Evolutionary conservation across 345 rosid genomes (phyloP).

Genomic region (Salix viminalis): DNA sequence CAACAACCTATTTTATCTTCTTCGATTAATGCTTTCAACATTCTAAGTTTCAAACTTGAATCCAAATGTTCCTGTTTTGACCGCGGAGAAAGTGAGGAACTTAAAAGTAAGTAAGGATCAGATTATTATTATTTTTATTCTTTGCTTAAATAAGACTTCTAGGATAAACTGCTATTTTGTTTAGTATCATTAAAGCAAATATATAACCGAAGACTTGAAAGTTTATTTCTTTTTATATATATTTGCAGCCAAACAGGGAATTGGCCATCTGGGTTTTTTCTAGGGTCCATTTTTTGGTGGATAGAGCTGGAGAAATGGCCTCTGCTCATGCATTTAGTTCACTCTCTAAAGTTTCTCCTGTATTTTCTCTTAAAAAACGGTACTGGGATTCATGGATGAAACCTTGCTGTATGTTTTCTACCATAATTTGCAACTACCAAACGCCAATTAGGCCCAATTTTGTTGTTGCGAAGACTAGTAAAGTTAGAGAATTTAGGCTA

Average conservation of each 20-base stretch:
- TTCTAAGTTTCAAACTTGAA: background rate
- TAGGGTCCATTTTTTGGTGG: background rate
- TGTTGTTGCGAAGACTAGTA: slow-evolving; percentile 12
- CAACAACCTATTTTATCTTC: too few relatives aligned
- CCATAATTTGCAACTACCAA: slow-evolving; percentile 32
- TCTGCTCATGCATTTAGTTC: slow-evolving; percentile 35
- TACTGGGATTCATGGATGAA: slow-evolving; percentile 13
- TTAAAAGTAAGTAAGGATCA: too few relatives aligned
- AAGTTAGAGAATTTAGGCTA: slow-evolving; percentile 34
- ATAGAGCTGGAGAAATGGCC: slow-evolving; percentile 30
- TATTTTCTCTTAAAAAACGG: slow-evolving; percentile 20
- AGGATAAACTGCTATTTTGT: too few relatives aligned
- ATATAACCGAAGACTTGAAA: background rate
- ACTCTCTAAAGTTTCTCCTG: slow-evolving; percentile 34
- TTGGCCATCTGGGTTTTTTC: background rate
- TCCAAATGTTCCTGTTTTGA: background rate
- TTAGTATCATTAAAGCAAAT: too few relatives aligned
- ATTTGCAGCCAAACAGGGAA: background rate
- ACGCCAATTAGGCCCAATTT: slow-evolving; percentile 20
- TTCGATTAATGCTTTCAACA: background rate
- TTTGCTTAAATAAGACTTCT: too few relatives aligned
- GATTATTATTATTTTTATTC: too few relatives aligned
- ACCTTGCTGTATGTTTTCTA: slow-evolving; percentile 11
- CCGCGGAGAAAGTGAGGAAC: too few relatives aligned
- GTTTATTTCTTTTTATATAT: background rate